Percentiles rank a stretch among this genome's conserved stretches.
These are phyloP conservation scores for Candida coquimbonensis DNA, from an alignment of 805 yeast species.

Conservation along the genomic window DNA sequence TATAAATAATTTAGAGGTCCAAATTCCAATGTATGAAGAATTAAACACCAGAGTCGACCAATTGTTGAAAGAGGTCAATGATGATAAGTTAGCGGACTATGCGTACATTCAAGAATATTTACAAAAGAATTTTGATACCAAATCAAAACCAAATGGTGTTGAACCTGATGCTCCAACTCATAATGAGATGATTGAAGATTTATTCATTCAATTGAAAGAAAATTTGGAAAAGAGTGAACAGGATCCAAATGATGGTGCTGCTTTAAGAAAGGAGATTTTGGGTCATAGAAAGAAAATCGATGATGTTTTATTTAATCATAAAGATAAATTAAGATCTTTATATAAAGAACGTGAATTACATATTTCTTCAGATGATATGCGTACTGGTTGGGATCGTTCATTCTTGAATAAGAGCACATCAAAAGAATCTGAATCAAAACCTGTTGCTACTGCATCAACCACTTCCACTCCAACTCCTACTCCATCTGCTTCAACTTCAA, in stretches of 20 bases:
- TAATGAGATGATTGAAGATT: conserved; percentile 88
- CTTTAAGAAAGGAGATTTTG: conserved; percentile 31
- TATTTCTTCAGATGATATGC: conserved; percentile 86
- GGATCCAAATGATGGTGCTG: conserved; percentile 34
- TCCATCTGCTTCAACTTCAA: neutral
- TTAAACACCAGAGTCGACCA: conserved; percentile 68
- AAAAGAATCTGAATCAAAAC: neutral
- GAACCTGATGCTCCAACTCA: conserved; percentile 53
- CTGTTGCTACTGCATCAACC: neutral
- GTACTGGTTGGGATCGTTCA: conserved; percentile 86
- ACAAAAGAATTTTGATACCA: conserved; percentile 43
- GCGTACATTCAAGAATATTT: conserved; percentile 35
- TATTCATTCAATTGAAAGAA: conserved; percentile 66
- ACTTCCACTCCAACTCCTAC: neutral
- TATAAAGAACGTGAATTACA: conserved; percentile 63
- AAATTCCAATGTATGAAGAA: conserved; percentile 72
- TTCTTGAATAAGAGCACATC: conserved; percentile 54
- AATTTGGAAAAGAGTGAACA: conserved; percentile 47
- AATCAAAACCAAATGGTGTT: conserved; percentile 48
- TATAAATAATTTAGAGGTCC: conserved; percentile 67
- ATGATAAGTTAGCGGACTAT: conserved; percentile 29
- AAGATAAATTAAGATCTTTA: conserved; percentile 58
- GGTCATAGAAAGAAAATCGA: conserved; percentile 69
- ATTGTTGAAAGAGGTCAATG: conserved; percentile 39
- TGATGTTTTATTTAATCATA: conserved; percentile 55